Conservation (phyloP, 768 basidiomycete species). For the Mrakia gelida region DNA sequence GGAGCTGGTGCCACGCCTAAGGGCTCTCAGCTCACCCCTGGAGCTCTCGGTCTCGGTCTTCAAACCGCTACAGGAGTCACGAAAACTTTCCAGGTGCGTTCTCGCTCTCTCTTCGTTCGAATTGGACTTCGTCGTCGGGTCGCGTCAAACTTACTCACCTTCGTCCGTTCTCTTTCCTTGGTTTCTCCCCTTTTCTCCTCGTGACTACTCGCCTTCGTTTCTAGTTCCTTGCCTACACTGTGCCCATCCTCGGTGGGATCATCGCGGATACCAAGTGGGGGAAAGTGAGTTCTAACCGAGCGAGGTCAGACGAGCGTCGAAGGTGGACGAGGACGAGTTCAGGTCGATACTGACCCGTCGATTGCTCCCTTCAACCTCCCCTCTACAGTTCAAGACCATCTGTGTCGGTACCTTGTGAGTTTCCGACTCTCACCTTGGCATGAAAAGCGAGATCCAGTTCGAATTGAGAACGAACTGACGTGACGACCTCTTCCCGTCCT, state of each 20-base stretch:
- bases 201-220: not conserved
- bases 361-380: not conserved
- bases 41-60: constrained; percentile 40
- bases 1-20: constrained; percentile 40
- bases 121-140: not conserved
- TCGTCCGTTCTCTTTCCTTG: not conserved
- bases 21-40: constrained; percentile 37
- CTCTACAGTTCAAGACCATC: constrained; percentile 2
- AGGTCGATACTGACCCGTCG: not conserved
- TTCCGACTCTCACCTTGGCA: not conserved
- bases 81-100: constrained; percentile 23
- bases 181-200: too few species aligned
- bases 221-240: constrained; percentile 34
- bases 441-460: not conserved
- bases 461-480: not conserved
- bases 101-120: too few species aligned
- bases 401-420: constrained; percentile 4
- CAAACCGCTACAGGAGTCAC: constrained; percentile 38
- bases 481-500: not conserved
- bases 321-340: not conserved
- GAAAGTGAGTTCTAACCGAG: not conserved
- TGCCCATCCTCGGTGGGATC: constrained; percentile 42
- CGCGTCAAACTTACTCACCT: not conserved
- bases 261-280: constrained; percentile 43
- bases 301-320: not conserved